phyloP scores from a whole-genome alignment of 805 yeast genomes.

The Scheffersomyces stipitis region DNA sequence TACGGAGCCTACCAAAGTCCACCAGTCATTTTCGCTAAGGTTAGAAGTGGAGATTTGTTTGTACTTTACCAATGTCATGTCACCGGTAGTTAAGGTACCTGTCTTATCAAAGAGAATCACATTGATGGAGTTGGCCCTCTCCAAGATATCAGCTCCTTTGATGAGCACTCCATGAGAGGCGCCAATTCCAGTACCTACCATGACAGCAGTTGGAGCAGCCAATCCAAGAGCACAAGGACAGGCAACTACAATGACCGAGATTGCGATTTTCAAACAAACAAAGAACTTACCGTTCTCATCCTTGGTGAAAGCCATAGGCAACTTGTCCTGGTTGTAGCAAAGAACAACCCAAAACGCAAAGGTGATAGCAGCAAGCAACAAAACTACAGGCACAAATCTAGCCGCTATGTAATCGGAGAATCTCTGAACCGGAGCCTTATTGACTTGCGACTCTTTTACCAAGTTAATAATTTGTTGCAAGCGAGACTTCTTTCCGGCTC shows the following conservation, averaged over 20 bases:
- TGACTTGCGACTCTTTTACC: constrained; percentile 86
- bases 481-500: constrained; percentile 81
- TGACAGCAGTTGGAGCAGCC: constrained; percentile 97
- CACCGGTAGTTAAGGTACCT: constrained; percentile 89
- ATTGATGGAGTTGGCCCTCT: constrained; percentile 62
- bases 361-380: constrained; percentile 62
- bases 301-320: constrained; percentile 50
- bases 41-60: constrained; percentile 26
- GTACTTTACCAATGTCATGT: constrained; percentile 49
- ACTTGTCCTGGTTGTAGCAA: constrained; percentile 22
- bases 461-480: constrained; percentile 82
- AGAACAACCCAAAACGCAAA: constrained; percentile 46
- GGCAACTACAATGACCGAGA: constrained; percentile 93
- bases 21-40: constrained; percentile 29
- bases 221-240: constrained; percentile 98
- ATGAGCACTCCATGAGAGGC: constrained; percentile 86
- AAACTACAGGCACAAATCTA: constrained; percentile 75
- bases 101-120: constrained; percentile 89
- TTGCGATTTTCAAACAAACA: constrained; percentile 74
- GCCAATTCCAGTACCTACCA: constrained; percentile 98
- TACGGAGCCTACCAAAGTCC: constrained; percentile 56
- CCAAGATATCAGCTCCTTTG: constrained; percentile 90
- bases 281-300: constrained; percentile 56
- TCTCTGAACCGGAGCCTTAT: constrained; percentile 87
- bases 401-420: constrained; percentile 85